A percentile compares a stretch with the other conserved stretches of the same genome.
Evolutionary conservation across 106 monocot genomes (phyloP).

Genomic region (Dactylorhiza incarnata): DNA sequence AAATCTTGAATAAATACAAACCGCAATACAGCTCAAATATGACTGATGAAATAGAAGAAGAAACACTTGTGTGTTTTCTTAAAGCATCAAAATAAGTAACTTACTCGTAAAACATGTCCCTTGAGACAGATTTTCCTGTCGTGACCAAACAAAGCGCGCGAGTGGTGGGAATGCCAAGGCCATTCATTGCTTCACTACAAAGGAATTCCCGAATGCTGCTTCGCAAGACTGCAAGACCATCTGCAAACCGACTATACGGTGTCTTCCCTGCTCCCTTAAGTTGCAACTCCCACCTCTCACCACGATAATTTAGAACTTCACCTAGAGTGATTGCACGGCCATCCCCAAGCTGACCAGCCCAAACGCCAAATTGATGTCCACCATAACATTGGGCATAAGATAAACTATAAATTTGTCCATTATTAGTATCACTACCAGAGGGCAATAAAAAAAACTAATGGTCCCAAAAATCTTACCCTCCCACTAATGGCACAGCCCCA

Average conservation of each 20-base stretch:
- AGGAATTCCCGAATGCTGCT: constrained; percentile 98
- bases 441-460: neutral
- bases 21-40: neutral
- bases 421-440: neutral
- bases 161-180: constrained; percentile 89
- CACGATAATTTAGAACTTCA: constrained; percentile 68
- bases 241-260: constrained; percentile 97
- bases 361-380: constrained; percentile 95
- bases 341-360: constrained; percentile 99
- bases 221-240: constrained; percentile 93
- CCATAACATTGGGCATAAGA: constrained; percentile 98
- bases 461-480: constrained; percentile 46
- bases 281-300: constrained; percentile 92
- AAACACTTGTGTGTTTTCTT: neutral
- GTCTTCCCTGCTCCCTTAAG: constrained; percentile 96
- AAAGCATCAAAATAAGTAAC: constrained; percentile 4
- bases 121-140: constrained; percentile 74
- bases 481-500: constrained; percentile 69
- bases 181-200: constrained; percentile 97
- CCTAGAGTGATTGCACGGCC: constrained; percentile 95
- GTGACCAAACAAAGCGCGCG: constrained; percentile 92
- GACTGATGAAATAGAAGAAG: neutral
- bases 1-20: neutral
- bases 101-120: constrained; percentile 99
- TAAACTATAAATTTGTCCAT: constrained; percentile 30